Conservation (phyloP, 768 basidiomycete species). For the Phanerodontia chrysosporium region DNA sequence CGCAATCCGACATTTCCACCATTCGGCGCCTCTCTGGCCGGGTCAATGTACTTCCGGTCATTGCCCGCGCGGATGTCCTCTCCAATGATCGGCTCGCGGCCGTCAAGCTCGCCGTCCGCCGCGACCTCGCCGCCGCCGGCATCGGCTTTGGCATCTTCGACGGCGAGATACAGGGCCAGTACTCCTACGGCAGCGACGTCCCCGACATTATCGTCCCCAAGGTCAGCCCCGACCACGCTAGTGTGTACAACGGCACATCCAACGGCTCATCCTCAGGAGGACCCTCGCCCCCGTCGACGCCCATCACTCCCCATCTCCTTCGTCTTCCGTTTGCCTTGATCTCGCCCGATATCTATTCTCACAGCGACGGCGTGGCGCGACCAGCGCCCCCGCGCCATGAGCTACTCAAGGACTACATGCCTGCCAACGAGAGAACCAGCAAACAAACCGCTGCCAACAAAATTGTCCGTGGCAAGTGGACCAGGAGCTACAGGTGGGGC, state of each 20-base stretch:
- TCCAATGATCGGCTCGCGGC: constrained; percentile 78
- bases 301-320: constrained; percentile 53
- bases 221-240: constrained; percentile 29
- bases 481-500: constrained; percentile 81
- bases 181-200: constrained; percentile 14
- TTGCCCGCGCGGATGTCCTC: constrained; percentile 76
- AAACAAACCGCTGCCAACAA: constrained; percentile 37
- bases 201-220: constrained; percentile 17
- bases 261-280: constrained; percentile 50
- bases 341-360: constrained; percentile 79
- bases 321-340: constrained; percentile 82
- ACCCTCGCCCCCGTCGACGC: constrained; percentile 66
- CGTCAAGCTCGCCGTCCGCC: constrained; percentile 74
- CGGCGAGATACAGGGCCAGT: constrained; percentile 53
- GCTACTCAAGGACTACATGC: constrained; percentile 69
- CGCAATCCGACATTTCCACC: constrained; percentile 65
- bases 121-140: constrained; percentile 78
- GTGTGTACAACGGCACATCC: constrained; percentile 45
- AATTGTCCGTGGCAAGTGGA: constrained; percentile 57
- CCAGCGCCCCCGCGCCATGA: constrained; percentile 61
- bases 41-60: constrained; percentile 85
- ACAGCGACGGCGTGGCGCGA: constrained; percentile 73
- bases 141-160: constrained; percentile 91
- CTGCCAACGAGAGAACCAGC: constrained; percentile 39
- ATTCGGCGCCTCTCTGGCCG: constrained; percentile 77